Percentiles rank a stretch among this genome's conserved stretches.
phyloP scores from a whole-genome alignment of 306 rosid genomes.

The Rosa lucieae region DNA sequence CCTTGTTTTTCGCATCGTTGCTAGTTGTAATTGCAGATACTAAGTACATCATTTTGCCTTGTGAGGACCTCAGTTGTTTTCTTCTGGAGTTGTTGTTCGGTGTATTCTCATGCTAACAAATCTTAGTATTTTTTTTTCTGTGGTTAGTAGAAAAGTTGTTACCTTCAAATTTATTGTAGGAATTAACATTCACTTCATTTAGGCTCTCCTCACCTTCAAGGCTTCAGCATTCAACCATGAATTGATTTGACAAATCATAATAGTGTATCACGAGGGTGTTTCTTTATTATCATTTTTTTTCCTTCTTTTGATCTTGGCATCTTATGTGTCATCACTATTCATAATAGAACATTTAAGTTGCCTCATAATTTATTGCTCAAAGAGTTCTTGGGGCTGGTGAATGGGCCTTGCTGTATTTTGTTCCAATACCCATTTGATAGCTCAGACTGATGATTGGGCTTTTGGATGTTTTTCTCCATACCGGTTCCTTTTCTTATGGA shows the following conservation, averaged over 20 bases:
- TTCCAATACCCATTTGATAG: not conserved
- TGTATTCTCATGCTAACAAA: not conserved
- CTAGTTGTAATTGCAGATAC: not conserved
- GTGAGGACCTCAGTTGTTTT: not conserved
- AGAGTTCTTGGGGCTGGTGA: not conserved
- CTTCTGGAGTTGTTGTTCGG: not conserved
- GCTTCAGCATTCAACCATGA: not conserved
- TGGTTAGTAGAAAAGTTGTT: not conserved
- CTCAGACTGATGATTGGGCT: not conserved
- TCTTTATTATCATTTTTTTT: not conserved
- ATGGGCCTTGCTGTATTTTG: not conserved
- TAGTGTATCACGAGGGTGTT: not conserved
- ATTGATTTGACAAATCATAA: not conserved
- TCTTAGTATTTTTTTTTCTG: not conserved
- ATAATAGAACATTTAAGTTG: not conserved
- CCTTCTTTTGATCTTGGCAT: not conserved
- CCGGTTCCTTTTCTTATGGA: not conserved
- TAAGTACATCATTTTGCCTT: not conserved
- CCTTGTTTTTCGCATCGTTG: not conserved
- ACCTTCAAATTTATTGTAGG: not conserved
- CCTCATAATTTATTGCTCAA: not conserved
- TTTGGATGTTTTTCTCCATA: not conserved
- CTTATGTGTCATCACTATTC: not conserved
- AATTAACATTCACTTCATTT: too few relatives aligned
- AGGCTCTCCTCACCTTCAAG: not conserved